A percentile compares a stretch with the other conserved stretches of the same genome.
Conservation (phyloP, 257 asterid species). For the Buddleja alternifolia region DNA sequence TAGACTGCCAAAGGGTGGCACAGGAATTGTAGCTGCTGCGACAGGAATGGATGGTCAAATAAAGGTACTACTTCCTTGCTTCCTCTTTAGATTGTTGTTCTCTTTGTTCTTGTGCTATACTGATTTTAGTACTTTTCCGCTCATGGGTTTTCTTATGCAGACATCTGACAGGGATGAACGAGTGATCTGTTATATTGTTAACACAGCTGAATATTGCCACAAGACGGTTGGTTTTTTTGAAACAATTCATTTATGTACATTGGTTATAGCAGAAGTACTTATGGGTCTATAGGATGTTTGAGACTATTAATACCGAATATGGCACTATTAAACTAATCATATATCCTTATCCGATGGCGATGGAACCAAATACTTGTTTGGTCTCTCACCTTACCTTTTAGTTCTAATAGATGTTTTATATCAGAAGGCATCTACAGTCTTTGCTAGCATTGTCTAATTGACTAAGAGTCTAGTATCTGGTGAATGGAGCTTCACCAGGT, state of each 20-base stretch:
- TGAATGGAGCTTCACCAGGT: not conserved
- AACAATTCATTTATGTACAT: slow-evolving; percentile 26
- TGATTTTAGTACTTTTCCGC: not conserved
- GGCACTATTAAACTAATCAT: not conserved
- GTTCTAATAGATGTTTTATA: too few relatives aligned
- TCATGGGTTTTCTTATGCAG: slow-evolving; percentile 50
- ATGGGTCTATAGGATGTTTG: too few relatives aligned
- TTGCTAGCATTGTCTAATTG: not conserved
- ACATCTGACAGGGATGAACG: slow-evolving; percentile 98
- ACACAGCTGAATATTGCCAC: slow-evolving; percentile 99
- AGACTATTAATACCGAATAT: too few relatives aligned
- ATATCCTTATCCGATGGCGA: not conserved
- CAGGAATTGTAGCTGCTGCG: slow-evolving; percentile 99
- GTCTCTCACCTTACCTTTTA: not conserved
- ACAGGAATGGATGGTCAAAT: slow-evolving; percentile 99
- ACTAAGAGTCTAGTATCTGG: not conserved
- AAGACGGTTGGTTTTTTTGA: slow-evolving; percentile 67
- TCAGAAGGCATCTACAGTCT: not conserved
- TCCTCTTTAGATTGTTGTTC: slow-evolving; percentile 18
- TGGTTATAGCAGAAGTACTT: not conserved
- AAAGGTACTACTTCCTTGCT: slow-evolving; percentile 53
- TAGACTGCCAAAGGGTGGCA: slow-evolving; percentile 94
- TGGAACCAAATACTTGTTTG: not conserved
- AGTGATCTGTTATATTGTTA: slow-evolving; percentile 88
- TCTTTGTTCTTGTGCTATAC: slow-evolving; percentile 13